Percentiles rank a stretch among this genome's conserved stretches.
Conservation (phyloP, 805 yeast genomes). For the Yamadazyma philogaea region DNA sequence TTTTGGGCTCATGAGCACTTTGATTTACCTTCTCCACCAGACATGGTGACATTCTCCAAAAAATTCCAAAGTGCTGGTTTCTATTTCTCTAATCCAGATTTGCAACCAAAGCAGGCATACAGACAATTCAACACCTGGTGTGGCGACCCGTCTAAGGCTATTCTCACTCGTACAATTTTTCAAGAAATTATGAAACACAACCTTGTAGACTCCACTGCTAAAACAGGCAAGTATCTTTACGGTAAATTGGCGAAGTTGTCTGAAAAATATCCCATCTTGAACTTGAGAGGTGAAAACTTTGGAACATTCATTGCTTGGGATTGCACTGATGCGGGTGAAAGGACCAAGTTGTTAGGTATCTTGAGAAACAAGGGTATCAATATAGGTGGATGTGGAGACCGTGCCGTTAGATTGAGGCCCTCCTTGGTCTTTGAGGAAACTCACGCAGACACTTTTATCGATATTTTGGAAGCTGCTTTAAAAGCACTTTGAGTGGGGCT, state of each 20-base stretch:
- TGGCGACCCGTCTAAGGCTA: conserved; percentile 69
- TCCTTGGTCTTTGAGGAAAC: conserved; percentile 57
- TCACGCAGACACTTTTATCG: conserved; percentile 58
- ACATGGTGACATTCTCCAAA: conserved; percentile 68
- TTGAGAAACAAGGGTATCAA: conserved; percentile 56
- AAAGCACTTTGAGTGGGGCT: background rate
- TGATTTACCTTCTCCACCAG: conserved; percentile 59
- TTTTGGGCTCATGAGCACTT: conserved; percentile 75
- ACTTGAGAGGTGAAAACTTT: conserved; percentile 60
- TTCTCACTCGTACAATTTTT: conserved; percentile 59
- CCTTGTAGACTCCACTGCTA: conserved; percentile 46
- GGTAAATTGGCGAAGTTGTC: conserved; percentile 38
- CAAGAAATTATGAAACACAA: conserved; percentile 51
- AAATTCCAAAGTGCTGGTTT: conserved; percentile 74
- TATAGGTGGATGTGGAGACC: conserved; percentile 66
- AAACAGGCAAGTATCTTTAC: conserved; percentile 55
- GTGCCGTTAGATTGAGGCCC: conserved; percentile 61
- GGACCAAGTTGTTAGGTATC: conserved; percentile 45
- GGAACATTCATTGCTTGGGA: conserved; percentile 71
- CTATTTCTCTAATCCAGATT: conserved; percentile 56
- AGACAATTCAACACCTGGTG: conserved; percentile 80
- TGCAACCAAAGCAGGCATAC: conserved; percentile 59
- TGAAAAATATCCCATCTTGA: conserved; percentile 42
- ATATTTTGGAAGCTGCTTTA: conserved; percentile 26
- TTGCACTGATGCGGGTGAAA: conserved; percentile 37